Conservation (phyloP, 1,139 yeast genomes). For the Kluyveromyces sp. region DNA sequence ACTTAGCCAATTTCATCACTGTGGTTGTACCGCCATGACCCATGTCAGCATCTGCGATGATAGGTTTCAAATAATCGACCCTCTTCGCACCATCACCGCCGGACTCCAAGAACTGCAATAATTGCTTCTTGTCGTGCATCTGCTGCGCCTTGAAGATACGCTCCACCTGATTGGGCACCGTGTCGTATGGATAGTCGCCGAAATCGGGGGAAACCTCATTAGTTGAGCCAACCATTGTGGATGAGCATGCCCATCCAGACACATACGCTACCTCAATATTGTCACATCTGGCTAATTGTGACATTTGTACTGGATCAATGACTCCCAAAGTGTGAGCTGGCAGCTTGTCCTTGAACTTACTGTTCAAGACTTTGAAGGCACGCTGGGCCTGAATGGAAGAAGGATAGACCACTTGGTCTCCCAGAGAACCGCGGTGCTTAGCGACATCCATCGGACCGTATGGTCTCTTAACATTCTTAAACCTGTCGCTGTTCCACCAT, state of each 20-base stretch:
- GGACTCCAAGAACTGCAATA: conserved; percentile 33
- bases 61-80: conserved; percentile 51
- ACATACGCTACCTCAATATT: conserved; percentile 51
- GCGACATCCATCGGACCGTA: conserved; percentile 50
- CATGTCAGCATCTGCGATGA: conserved; percentile 62
- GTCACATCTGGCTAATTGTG: conserved; percentile 44
- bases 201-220: conserved; percentile 56
- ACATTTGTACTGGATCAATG: conserved; percentile 56
- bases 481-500: conserved; percentile 51
- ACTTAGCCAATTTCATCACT: conserved; percentile 55
- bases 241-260: conserved; percentile 57
- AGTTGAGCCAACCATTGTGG: conserved; percentile 46
- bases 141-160: conserved; percentile 52
- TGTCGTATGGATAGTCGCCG: conserved; percentile 60
- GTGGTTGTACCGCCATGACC: conserved; percentile 65
- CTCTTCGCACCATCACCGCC: conserved; percentile 20
- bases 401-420: conserved; percentile 34
- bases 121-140: conserved; percentile 49
- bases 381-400: conserved; percentile 52
- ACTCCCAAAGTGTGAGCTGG: conserved; percentile 57
- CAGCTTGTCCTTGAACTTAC: conserved; percentile 36
- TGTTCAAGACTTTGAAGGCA: conserved; percentile 40
- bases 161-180: conserved; percentile 60
- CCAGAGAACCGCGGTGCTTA: conserved; percentile 44
- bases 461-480: conserved; percentile 43